Conservation (phyloP, 1,139 yeast species). For the Lizanozyma gosingica region DNA sequence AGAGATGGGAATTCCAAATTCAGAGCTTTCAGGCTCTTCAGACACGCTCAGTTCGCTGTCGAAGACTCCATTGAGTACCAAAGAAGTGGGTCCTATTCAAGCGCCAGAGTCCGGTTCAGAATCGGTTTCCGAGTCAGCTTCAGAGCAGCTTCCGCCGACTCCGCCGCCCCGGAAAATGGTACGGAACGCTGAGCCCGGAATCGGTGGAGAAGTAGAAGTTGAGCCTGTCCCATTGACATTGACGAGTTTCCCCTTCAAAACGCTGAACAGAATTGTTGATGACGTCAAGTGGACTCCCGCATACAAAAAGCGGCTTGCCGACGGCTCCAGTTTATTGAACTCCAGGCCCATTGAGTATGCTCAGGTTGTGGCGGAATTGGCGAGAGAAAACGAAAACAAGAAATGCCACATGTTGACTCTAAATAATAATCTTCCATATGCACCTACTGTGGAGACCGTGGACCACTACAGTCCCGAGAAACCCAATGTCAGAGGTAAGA, state of each 20-base stretch:
- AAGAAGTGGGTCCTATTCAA: too few relatives aligned
- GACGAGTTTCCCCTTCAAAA: slow-evolving; percentile 37
- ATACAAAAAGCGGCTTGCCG: slow-evolving; percentile 10
- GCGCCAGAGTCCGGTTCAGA: too few relatives aligned
- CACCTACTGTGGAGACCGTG: slow-evolving; percentile 20
- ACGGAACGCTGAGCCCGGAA: too few relatives aligned
- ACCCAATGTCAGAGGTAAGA: slow-evolving; percentile 22
- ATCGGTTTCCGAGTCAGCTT: too few relatives aligned
- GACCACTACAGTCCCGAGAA: slow-evolving; percentile 12
- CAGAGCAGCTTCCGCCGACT: too few relatives aligned
- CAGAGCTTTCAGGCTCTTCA: too few relatives aligned
- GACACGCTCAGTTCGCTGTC: too few relatives aligned
- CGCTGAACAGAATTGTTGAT: slow-evolving; percentile 57
- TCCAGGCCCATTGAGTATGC: slow-evolving; percentile 29
- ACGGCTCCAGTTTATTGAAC: slow-evolving; percentile 17
- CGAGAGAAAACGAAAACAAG: slow-evolving; percentile 7
- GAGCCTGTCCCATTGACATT: background rate
- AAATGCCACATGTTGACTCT: slow-evolving; percentile 18
- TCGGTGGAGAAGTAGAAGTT: too few relatives aligned
- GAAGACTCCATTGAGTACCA: too few relatives aligned
- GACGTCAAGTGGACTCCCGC: slow-evolving; percentile 45
- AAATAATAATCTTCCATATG: slow-evolving; percentile 24
- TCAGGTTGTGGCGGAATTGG: slow-evolving; percentile 16
- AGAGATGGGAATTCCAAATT: too few relatives aligned
- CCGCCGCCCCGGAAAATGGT: too few relatives aligned